phyloP scores from a whole-genome alignment of 805 yeast species.

The Candida coleopterorum region DNA sequence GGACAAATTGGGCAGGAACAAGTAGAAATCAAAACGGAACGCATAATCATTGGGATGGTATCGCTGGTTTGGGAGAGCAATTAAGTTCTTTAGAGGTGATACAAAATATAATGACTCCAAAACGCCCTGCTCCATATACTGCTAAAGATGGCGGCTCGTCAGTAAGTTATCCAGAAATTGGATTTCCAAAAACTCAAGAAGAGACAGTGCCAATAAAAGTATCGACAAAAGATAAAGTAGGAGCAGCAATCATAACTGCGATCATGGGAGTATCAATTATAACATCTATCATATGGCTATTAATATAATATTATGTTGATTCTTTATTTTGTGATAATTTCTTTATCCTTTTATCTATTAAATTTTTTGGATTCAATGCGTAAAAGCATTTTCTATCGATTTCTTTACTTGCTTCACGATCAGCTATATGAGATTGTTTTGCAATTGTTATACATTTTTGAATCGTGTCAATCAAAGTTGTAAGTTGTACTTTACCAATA shows the following conservation, averaged over 20 bases:
- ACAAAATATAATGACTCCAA: conserved; percentile 37
- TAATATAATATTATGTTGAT: conserved; percentile 13
- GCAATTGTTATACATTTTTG: conserved; percentile 46
- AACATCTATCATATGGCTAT: conserved; percentile 42
- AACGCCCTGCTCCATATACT: conserved; percentile 58
- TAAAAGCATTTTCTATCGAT: conserved; percentile 63
- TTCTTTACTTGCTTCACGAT: conserved; percentile 56
- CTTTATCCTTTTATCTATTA: conserved; percentile 42
- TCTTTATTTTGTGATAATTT: conserved; percentile 12
- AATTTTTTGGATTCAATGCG: conserved; percentile 53
- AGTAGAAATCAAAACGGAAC: conserved; percentile 68
- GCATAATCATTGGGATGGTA: conserved; percentile 61
- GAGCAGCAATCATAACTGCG: conserved; percentile 87
- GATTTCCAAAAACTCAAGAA: conserved; percentile 40
- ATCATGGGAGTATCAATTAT: conserved; percentile 47
- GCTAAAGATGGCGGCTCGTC: conserved; percentile 66
- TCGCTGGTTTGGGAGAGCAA: conserved; percentile 75
- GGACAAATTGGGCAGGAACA: conserved; percentile 44
- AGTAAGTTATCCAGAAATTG: conserved; percentile 63
- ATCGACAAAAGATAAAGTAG: conserved; percentile 63
- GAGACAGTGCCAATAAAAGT: conserved; percentile 39
- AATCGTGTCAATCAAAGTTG: conserved; percentile 42
- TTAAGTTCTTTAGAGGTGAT: conserved; percentile 68
- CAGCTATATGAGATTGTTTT: conserved; percentile 38
- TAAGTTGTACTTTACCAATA: conserved; percentile 19